phyloP scores from a whole-genome alignment of 306 rosid genomes.

The Luffa aegyptiaca region DNA sequence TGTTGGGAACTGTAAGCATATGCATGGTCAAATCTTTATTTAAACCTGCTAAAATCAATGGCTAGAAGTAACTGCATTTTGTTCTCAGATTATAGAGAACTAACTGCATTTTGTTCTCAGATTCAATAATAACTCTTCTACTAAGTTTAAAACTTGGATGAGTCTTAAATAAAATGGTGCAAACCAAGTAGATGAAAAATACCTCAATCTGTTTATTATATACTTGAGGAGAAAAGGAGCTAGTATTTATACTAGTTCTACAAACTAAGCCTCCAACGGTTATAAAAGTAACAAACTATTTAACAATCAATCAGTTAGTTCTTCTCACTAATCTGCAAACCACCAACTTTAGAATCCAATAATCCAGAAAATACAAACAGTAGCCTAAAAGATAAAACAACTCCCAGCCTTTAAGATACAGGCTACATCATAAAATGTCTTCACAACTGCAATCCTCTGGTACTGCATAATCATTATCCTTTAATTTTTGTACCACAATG shows the following conservation, averaged over 20 bases:
- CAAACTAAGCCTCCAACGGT: no score
- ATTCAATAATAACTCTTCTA: background rate
- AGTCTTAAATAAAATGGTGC: background rate
- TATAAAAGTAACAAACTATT: no score
- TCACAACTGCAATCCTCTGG: background rate
- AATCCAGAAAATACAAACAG: background rate
- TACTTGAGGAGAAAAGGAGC: background rate
- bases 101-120: background rate
- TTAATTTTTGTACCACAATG: background rate
- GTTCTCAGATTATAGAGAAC: background rate
- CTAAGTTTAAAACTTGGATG: background rate
- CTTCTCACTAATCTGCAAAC: no score
- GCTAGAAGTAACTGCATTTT: background rate
- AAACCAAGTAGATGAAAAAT: background rate
- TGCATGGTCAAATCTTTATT: background rate
- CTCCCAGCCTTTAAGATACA: background rate
- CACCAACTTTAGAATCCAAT: background rate
- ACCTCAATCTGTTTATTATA: background rate
- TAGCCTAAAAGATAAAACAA: background rate
- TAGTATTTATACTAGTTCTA: background rate
- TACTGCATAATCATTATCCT: background rate
- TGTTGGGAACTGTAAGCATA: background rate
- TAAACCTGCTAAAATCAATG: no score
- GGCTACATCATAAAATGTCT: background rate
- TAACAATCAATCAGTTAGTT: no score